These are phyloP conservation scores for Ascochyta pisi DNA, from an alignment of 2,329 filamentous ascomycete species.

Conservation along the genomic window DNA sequence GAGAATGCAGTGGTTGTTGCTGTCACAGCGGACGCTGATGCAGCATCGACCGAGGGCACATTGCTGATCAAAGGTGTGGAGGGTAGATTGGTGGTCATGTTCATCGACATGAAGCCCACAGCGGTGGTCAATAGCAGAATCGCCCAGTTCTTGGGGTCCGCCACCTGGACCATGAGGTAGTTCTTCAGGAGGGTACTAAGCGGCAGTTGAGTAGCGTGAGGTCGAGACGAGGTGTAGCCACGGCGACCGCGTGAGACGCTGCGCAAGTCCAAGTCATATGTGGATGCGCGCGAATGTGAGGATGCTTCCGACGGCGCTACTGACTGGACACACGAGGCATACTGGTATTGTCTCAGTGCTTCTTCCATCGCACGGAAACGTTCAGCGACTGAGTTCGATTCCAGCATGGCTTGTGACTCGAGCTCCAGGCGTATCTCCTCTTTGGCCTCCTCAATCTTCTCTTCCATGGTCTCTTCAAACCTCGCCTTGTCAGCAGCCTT, in stretches of 20 bases:
- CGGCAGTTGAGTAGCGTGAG: slow-evolving; percentile 53
- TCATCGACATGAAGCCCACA: slow-evolving; percentile 51
- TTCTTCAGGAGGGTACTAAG: slow-evolving; percentile 60
- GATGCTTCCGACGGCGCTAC: slow-evolving; percentile 12
- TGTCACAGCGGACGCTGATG: slow-evolving; percentile 12
- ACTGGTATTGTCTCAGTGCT: slow-evolving; percentile 31
- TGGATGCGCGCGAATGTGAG: slow-evolving; percentile 5
- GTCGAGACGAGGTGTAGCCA: slow-evolving; percentile 20
- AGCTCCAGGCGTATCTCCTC: slow-evolving; percentile 42
- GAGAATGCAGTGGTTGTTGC: slow-evolving; percentile 34
- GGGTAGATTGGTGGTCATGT: slow-evolving; percentile 22
- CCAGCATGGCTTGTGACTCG: slow-evolving; percentile 38
- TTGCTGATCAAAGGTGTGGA: slow-evolving; percentile 15
- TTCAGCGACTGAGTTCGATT: slow-evolving; percentile 38
- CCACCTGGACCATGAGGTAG: slow-evolving; percentile 59
- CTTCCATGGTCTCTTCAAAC: slow-evolving; percentile 36
- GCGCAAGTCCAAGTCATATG: slow-evolving; percentile 13
- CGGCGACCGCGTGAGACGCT: slow-evolving; percentile 17
- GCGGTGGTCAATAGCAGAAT: slow-evolving; percentile 56
- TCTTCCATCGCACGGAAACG: slow-evolving; percentile 41
- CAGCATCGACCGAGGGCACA: slow-evolving; percentile 8
- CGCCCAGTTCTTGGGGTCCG: slow-evolving; percentile 61
- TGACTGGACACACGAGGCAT: slow-evolving; percentile 15
- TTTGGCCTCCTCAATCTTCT: slow-evolving; percentile 43
- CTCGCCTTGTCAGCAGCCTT: slow-evolving; percentile 37